phyloP scores from a whole-genome alignment of 352 stramenopile genomes.

The Phytophthora agathidicida region DNA sequence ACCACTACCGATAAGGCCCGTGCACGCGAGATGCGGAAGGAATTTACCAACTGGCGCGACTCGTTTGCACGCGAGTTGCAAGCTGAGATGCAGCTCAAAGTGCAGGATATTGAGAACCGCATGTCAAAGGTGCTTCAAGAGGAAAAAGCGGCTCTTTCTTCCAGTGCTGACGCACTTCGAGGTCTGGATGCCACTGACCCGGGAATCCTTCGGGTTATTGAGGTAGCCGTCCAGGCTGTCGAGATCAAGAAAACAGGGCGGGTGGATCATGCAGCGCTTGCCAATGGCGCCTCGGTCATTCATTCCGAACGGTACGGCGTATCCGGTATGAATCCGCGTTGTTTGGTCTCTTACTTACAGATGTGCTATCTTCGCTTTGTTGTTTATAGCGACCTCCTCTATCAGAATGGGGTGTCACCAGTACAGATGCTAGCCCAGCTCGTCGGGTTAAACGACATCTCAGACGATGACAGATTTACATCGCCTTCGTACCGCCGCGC shows the following conservation, averaged over 20 bases:
- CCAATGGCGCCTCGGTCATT: slow-evolving; percentile 69
- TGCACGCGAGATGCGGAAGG: slow-evolving; percentile 29
- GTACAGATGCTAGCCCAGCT: slow-evolving; percentile 37
- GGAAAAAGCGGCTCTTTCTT: slow-evolving; percentile 60
- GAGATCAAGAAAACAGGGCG: slow-evolving; percentile 64
- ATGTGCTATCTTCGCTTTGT: slow-evolving; percentile 1
- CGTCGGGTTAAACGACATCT: slow-evolving; percentile 29
- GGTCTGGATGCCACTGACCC: slow-evolving; percentile 62
- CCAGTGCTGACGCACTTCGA: slow-evolving; percentile 56
- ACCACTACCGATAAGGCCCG: slow-evolving; percentile 5
- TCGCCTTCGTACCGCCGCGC: slow-evolving; percentile 57
- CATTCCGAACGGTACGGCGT: slow-evolving; percentile 53
- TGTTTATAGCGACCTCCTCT: slow-evolving; percentile 60
- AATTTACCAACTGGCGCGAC: slow-evolving; percentile 40
- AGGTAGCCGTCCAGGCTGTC: slow-evolving; percentile 57
- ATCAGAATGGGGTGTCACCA: slow-evolving; percentile 36
- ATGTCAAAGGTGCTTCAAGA: slow-evolving; percentile 63
- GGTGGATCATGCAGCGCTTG: slow-evolving; percentile 69
- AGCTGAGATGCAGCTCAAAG: slow-evolving; percentile 51
- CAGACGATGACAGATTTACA: slow-evolving; percentile 51
- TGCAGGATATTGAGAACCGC: slow-evolving; percentile 62
- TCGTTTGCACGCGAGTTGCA: slow-evolving; percentile 47
- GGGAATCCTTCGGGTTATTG: slow-evolving; percentile 43
- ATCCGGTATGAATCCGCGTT: not conserved
- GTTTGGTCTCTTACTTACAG: slow-evolving; percentile 28